These are phyloP conservation scores for Termitomyces sp. DNA, from an alignment of 768 basidiomycete species.

Conservation along the genomic window DNA sequence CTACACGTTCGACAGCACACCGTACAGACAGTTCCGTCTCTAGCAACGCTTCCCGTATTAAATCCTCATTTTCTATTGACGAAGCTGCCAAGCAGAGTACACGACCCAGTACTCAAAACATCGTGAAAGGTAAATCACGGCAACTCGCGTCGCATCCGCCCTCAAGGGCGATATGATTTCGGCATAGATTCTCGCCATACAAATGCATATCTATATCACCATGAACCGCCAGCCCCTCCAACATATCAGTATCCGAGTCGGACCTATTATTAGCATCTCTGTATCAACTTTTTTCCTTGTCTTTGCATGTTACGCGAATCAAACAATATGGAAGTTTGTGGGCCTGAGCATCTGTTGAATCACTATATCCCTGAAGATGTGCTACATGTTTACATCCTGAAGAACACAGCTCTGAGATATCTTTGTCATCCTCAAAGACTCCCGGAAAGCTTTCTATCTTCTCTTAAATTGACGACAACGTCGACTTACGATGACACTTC, in stretches of 20 bases:
- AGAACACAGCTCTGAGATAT: background rate
- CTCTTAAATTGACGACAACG: background rate
- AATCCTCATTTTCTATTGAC: background rate
- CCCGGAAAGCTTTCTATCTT: background rate
- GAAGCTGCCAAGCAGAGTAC: background rate
- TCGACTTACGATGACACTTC: background rate
- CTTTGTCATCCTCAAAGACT: too few relatives aligned
- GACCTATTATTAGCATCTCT: background rate
- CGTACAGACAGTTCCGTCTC: background rate
- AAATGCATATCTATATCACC: slow-evolving; percentile 7
- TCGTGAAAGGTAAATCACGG: background rate
- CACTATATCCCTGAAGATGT: background rate
- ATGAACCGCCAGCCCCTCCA: background rate
- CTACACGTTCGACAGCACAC: background rate
- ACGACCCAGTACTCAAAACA: background rate
- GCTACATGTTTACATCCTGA: background rate
- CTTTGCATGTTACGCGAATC: background rate
- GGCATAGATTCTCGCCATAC: slow-evolving; percentile 1
- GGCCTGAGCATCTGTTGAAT: background rate
- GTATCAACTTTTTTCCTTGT: slow-evolving; percentile 3
- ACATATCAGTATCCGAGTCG: background rate
- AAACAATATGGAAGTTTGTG: background rate
- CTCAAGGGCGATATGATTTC: background rate
- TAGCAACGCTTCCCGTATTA: background rate
- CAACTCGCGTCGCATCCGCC: background rate